Base-by-base conservation (phyloP, 1,284 basidiomycete genomes). In the Puccinia coronata region DNA sequence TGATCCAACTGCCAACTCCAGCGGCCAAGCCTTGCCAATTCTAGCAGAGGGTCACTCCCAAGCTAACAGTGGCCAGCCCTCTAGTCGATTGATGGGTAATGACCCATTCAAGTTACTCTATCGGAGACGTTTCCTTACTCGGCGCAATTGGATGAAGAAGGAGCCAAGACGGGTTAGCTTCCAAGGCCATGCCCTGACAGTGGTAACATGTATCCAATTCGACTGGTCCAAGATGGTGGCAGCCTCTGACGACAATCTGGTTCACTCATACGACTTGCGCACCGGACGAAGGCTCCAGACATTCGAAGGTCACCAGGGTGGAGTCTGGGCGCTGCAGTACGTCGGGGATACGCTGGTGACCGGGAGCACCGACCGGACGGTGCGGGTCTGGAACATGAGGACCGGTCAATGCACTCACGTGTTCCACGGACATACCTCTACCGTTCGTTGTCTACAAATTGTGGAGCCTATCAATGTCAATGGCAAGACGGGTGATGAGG, bases 201-300 rank as follows among this genome's bases (percentile, higher is more conserved):
- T 97, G 80, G 94, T 98, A 83, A 98, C 95, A 43, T 96, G 94
- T 86, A 90, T 97, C 71, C 90, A 97, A 84, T 94, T 98, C 88
- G 96, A 95, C 73, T 91, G 91, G 83, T 92, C 93, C 65, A 93
- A 95, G 84, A 94, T 98, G 86, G 94, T 98, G 84, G 95, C 93
- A 6, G 95, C 95, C 12, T 96, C 95, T 0, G 94, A 95, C 85
- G 93, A 82, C 82, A 67, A 61, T 59, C 51, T 94, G 86, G 96
- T 98, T 84, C 93, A 95, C 85, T 91, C 97, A 67, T 96, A 96
- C 86, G 92, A 91, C 36, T 94, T 94, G 23, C 86, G 89, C 34
- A 93, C 92, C 0, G 95, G 95, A 8, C 89, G 90, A 69, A 89
- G 93, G 34, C 87, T 92, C 6, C 91, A 90, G 75, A 90, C 91